Evolutionary conservation across 1,139 yeast genomes (phyloP), one percentile per base, ranked within the genome.

Genomic region (Tardiomyces blankii): DNA sequence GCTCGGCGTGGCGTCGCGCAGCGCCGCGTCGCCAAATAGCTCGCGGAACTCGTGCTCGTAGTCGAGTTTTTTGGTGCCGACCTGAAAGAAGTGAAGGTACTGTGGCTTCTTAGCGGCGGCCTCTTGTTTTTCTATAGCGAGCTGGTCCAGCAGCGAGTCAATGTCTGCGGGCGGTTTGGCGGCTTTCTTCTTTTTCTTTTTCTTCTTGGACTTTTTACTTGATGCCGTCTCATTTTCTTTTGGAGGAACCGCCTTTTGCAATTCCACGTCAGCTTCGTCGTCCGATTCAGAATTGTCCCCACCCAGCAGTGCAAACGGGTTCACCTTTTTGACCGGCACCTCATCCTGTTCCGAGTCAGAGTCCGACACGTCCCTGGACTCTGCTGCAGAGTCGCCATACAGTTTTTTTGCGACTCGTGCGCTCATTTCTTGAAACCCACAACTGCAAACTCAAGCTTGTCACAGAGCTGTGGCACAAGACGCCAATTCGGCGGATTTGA

Each of bases 41-140:
- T 73, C 70, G 46, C 77, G 75, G 59, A 84, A 80, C 58, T 87
- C 96, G 42, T 77, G 75, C 56, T 86, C 95, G 2, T 94, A 85
- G 59, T 87, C 94, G 42, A 87, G 68, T 50, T 80, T 76, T 48
- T 74, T 75, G 3, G 72, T 61, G 41, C 60, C 52, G 32, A 64
- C 58, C 23, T 46, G 45, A 1, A 60, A 32, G 5, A 12, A 30
- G 3, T 30, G 4, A 5, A 39, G 27, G 21, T 47, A 25, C 16
- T 18, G 33, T 35, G 32, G 27, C 14, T 19, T 13, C 27, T 40
- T 38, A 4, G 42, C 35, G 25, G 27, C 14, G 9, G 38, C 11
- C n/a, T 30, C 28, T 21, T 35, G 39, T 9, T 21, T 30, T 58
- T 63, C 45, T 51, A 63, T 33, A 56, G 59, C 43, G 57, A 55